Base-by-base conservation (phyloP, 2,329 filamentous ascomycete genomes). In the Cryoendolithus antarcticus region DNA sequence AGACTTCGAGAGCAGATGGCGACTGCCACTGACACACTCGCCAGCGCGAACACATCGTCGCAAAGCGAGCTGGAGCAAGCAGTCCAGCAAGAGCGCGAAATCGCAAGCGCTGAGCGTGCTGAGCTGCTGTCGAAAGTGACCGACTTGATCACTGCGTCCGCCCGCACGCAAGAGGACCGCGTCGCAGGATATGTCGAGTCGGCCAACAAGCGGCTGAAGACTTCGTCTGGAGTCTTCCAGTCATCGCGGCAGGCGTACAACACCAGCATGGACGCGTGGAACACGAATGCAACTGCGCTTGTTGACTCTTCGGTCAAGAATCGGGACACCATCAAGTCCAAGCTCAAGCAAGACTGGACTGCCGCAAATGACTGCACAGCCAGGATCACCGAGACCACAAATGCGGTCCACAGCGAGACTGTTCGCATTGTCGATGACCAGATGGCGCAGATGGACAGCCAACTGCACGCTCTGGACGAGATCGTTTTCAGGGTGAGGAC, bases 371-470 rank as follows among this genome's bases (percentile, higher is more conserved):
- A 82, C 41, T 80, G 84, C 53, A 93, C 86, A 51, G 77, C 71
- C n/a, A 79, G 81, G 4, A 89, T 98, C 50, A 84, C 89, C 50
- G 72, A 74, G 6, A 83, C 83, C 0, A 88, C 89, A 0, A 82
- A 83, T 50, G 84, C 84, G 2, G 86, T 96, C 1, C 88, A 98
- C 49, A 81, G 82, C 28, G 83, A 93, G 62, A 95, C 89, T 0
- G 77, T 94, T 24, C 80, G 80, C 5, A 89, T 93, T 42, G 88
- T 96, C 9, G 83, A 89, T 53, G 80, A 82, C 41, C 91, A 98
- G 62, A 83, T 93, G 64, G 72, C 75, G 40, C 84, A 93, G 49
- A 81, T 98, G 55, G 80, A 83, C 44, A 73, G 71, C n/a, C 86
- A 96, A 60, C 88, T 98, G 74, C 75, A 79, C 41, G 83, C 85